phyloP scores from a whole-genome alignment of 2,329 filamentous ascomycete species.

The Exserohilum turcica region DNA sequence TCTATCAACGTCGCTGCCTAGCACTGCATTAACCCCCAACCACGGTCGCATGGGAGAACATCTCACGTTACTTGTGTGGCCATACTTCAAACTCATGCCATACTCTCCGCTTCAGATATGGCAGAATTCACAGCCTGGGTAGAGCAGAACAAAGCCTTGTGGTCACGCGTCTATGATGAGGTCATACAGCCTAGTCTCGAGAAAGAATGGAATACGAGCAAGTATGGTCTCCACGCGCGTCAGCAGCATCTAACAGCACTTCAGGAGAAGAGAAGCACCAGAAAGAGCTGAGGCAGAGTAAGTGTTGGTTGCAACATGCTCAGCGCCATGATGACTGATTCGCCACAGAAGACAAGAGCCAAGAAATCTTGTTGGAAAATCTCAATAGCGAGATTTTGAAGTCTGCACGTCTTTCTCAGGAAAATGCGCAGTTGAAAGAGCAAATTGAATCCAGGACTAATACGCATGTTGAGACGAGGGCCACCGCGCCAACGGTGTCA shows the following conservation, averaged over 20 bases:
- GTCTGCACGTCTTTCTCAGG: slow-evolving; percentile 30
- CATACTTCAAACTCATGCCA: neutral
- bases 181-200: slow-evolving; percentile 41
- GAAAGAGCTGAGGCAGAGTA: slow-evolving; percentile 35
- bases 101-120: slow-evolving; percentile 24
- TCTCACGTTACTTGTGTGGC: neutral
- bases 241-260: slow-evolving; percentile 2
- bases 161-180: slow-evolving; percentile 43
- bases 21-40: slow-evolving; percentile 17
- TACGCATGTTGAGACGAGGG: neutral
- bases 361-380: slow-evolving; percentile 31
- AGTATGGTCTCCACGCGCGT: slow-evolving; percentile 7
- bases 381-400: slow-evolving; percentile 35
- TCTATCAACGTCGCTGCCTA: slow-evolving; percentile 6
- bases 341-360: slow-evolving; percentile 36
- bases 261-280: slow-evolving; percentile 35
- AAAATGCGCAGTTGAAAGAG: slow-evolving; percentile 21
- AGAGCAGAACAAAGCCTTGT: slow-evolving; percentile 35
- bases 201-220: slow-evolving; percentile 43
- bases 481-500: neutral
- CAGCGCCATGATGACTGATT: slow-evolving; percentile 5
- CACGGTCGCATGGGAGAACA: neutral
- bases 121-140: slow-evolving; percentile 35
- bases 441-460: neutral
- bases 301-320: slow-evolving; percentile 1